These are phyloP conservation scores for Suhomyces panamericanus DNA, from an alignment of 1,139 yeast genomes.

Conservation along the genomic window DNA sequence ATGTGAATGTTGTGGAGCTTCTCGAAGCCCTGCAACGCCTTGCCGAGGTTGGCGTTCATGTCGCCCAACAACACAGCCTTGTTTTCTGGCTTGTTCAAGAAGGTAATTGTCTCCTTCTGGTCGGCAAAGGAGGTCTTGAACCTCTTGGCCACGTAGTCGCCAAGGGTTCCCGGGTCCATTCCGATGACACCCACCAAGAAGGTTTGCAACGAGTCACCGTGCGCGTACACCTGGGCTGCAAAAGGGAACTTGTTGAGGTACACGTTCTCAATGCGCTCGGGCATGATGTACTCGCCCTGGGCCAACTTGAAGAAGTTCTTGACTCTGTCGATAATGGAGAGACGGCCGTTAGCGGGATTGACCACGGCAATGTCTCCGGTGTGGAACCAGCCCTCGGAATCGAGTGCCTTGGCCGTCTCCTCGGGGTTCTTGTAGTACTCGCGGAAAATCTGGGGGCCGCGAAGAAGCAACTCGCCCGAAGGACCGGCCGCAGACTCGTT, in stretches of 20 bases:
- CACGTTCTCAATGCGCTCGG: constrained; percentile 70
- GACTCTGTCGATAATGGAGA: constrained; percentile 69
- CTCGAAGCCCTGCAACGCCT: constrained; percentile 52
- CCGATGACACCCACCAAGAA: constrained; percentile 48
- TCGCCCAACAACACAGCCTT: constrained; percentile 29
- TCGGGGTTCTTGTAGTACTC: constrained; percentile 41
- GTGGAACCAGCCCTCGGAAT: constrained; percentile 54
- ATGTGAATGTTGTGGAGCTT: constrained; percentile 60
- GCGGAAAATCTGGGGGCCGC: constrained; percentile 42
- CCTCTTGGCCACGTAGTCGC: constrained; percentile 14
- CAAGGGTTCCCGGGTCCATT: constrained; percentile 32
- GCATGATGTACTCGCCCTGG: constrained; percentile 81
- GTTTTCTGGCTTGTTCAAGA: constrained; percentile 31
- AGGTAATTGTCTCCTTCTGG: constrained; percentile 30
- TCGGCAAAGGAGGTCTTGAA: constrained; percentile 10
- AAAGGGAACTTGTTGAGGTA: constrained; percentile 57
- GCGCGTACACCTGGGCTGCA: constrained; percentile 58
- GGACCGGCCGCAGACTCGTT: constrained; percentile 37
- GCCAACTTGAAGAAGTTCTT: constrained; percentile 80
- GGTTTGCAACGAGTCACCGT: constrained; percentile 17
- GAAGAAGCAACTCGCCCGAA: constrained; percentile 42
- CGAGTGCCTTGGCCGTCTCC: constrained; percentile 35
- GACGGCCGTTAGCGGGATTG: constrained; percentile 41
- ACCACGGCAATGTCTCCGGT: constrained; percentile 75
- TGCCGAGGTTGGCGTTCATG: constrained; percentile 26